A percentile compares a stretch with the other conserved stretches of the same genome.
Conservation (phyloP, 805 yeast species). For the Starmerella ratchasimensis region DNA sequence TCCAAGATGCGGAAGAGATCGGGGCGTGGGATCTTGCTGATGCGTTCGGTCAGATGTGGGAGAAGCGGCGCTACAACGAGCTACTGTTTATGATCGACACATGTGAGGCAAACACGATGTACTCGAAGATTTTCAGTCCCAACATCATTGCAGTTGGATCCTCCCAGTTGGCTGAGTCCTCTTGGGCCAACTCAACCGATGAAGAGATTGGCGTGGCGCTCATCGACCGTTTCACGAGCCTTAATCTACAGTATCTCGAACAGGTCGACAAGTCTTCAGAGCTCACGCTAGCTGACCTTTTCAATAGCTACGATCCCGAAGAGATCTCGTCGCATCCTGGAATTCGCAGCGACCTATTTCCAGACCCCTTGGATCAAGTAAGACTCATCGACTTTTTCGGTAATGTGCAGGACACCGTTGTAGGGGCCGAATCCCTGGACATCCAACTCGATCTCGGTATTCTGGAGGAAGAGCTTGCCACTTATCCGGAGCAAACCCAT, state of each 20-base stretch:
- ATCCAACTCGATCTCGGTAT: conserved; percentile 5
- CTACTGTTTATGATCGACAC: conserved; percentile 96
- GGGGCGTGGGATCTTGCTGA: conserved; percentile 92
- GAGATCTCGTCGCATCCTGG: conserved; percentile 89
- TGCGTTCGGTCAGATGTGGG: conserved; percentile 94
- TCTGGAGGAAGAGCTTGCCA: background rate
- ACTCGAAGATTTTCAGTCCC: conserved; percentile 80
- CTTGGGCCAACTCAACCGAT: conserved; percentile 93
- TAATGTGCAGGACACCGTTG: conserved; percentile 64
- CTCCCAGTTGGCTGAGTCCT: conserved; percentile 70
- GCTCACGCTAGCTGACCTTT: conserved; percentile 65
- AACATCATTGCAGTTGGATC: conserved; percentile 89
- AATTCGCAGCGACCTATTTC: conserved; percentile 66
- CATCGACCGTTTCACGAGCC: conserved; percentile 90
- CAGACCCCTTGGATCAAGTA: conserved; percentile 53
- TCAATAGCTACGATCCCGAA: conserved; percentile 70
- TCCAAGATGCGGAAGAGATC: conserved; percentile 97
- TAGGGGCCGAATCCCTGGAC: conserved; percentile 39
- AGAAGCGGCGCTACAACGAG: conserved; percentile 87
- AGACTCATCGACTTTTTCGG: conserved; percentile 89
- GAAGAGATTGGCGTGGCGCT: conserved; percentile 95
- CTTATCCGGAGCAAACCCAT: too few relatives aligned
- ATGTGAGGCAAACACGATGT: conserved; percentile 98
- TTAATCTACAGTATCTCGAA: conserved; percentile 78
- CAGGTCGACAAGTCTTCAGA: conserved; percentile 61